Conservation (phyloP, 2,329 filamentous ascomycete species). For the Neopestalotiopsis rosae region DNA sequence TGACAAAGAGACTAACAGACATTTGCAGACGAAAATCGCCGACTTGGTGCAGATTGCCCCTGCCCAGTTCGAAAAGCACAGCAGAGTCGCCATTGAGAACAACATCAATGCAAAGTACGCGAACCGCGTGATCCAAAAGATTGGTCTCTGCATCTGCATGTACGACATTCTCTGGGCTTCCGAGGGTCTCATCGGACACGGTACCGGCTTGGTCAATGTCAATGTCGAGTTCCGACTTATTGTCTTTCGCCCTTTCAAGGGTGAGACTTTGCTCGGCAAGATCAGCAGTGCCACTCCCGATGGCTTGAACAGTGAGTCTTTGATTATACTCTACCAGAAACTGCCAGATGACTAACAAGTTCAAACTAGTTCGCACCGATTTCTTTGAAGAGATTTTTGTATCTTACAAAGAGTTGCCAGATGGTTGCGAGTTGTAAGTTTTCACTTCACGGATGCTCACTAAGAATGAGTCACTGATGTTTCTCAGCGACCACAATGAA, state of each 20-base stretch:
- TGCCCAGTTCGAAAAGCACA: conserved; percentile 84
- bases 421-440: conserved; percentile 76
- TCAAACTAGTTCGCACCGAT: conserved; percentile 72
- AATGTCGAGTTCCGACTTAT: conserved; percentile 94
- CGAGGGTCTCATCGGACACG: conserved; percentile 92
- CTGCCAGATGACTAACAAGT: conserved; percentile 17
- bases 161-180: conserved; percentile 90
- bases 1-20: background rate
- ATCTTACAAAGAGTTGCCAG: conserved; percentile 74
- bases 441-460: background rate
- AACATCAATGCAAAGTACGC: conserved; percentile 97
- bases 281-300: conserved; percentile 77
- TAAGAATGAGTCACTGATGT: background rate
- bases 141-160: conserved; percentile 91
- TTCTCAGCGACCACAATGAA: conserved; percentile 70
- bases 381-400: conserved; percentile 96
- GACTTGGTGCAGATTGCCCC: conserved; percentile 94
- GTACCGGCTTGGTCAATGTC: conserved; percentile 89
- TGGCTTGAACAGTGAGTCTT: conserved; percentile 69
- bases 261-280: conserved; percentile 85
- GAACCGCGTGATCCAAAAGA: conserved; percentile 89
- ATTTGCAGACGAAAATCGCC: conserved; percentile 80
- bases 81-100: conserved; percentile 86
- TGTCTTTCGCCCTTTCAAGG: conserved; percentile 95
- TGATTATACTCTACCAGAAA: background rate